Evolutionary conservation across 176 grass and related monocot species (phyloP).

Genomic region (Bonia amplexicaulis): DNA sequence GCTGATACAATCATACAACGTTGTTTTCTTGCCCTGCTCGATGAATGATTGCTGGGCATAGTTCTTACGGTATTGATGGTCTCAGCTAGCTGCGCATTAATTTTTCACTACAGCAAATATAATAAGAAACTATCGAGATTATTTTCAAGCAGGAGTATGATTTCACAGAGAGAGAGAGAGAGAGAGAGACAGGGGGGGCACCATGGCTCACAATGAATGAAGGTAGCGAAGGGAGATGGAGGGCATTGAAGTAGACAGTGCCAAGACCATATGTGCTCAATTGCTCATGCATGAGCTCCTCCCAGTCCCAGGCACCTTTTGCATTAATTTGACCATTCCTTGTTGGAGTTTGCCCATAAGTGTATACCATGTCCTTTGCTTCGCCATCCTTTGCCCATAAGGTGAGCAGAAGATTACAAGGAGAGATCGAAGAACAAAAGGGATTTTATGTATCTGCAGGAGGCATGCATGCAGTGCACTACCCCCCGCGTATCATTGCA

Average conservation of each 20-base stretch:
- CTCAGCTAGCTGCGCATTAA: neutral
- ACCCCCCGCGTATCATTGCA: slow-evolving; percentile 1
- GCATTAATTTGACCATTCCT: neutral
- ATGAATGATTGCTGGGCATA: neutral
- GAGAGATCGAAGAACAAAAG: neutral
- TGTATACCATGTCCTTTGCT: neutral
- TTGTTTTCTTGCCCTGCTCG: neutral
- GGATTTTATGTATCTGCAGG: neutral
- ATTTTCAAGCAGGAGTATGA: neutral
- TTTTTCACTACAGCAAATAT: neutral
- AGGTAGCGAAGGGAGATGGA: neutral
- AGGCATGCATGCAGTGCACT: neutral
- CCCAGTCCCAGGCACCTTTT: neutral
- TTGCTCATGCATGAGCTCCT: neutral
- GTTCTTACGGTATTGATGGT: neutral
- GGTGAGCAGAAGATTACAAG: slow-evolving; percentile 2
- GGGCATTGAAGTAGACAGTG: slow-evolving; percentile 14
- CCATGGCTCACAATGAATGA: slow-evolving; percentile 1
- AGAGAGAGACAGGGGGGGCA: neutral
- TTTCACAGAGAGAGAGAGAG: neutral
- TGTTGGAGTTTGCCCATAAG: neutral
- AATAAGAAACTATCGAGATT: neutral
- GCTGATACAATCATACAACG: neutral
- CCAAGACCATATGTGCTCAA: neutral
- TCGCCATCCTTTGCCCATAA: neutral